Evolutionary conservation across 306 rosid species (phyloP), one percentile per base, ranked within the genome.

Genomic region (Prinsepia uniflora): DNA sequence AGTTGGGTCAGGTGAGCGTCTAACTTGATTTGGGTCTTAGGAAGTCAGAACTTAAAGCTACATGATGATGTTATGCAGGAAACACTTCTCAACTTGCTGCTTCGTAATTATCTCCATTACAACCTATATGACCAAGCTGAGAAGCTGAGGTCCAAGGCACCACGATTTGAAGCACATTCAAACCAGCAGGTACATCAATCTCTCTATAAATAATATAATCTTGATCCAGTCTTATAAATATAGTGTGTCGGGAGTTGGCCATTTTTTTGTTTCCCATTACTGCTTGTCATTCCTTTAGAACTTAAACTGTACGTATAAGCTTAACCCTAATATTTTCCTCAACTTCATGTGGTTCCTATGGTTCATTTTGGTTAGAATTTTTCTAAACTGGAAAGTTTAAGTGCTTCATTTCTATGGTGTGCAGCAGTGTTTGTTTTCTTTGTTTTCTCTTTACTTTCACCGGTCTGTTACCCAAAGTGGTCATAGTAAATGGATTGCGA

Each of bases 121-220:
- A 87, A 87, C 75, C 76, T 87, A 14, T 87, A 78, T 55, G 91
- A 87, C 64, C 91, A 84, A 47, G 91, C 91, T 0, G 89, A 87
- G 76, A 87, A 87, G 79, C 76, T 87, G 73, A 84, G 91, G 82
- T 87, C 91, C 30, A 84, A 84, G 84, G 91, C 87, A 73, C 91
- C 91, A 58, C 87, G 86, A 65, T 87, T 87, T 78, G 89, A 84
- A 78, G 91, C 89, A 62, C 89, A 84, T 68, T 87, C 91, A 70
- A 84, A 87, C 65, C 88, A 87, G 76, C 91, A 87, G 89, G 91
- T 86, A 41, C 15, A 44, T 2, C 10, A 64, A 41, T 43, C n/a
- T 18, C 68, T 64, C 8, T 10, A 6, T 34, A 64, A 45, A 64
- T 43, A 18, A n/a, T 18, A n/a, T 41, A n/a, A 15, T 17, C n/a